phyloP scores from a whole-genome alignment of 441 rosid genomes.

The Mallotus japonicus region DNA sequence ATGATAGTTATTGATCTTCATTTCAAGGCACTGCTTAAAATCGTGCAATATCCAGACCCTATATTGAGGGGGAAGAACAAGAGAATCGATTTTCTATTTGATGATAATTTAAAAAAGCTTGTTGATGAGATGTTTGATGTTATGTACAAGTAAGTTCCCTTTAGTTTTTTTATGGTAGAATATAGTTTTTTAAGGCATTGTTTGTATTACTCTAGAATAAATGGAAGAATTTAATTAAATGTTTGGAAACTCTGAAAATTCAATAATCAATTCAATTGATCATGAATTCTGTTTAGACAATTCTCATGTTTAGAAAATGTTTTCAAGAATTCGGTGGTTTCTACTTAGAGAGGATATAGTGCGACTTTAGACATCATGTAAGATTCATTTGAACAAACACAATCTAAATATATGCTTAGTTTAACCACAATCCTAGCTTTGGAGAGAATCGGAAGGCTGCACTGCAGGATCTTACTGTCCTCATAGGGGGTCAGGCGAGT shows the following conservation, averaged over 20 bases:
- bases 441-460: conserved; percentile 84
- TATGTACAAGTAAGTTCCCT: conserved; percentile 77
- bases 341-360: too few relatives aligned
- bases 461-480: conserved; percentile 74
- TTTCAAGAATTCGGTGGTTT: too few relatives aligned
- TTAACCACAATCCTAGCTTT: too few relatives aligned
- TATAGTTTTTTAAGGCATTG: too few relatives aligned
- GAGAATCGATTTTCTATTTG: conserved; percentile 52
- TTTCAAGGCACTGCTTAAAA: conserved; percentile 66
- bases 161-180: too few relatives aligned
- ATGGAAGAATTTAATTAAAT: too few relatives aligned
- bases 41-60: conserved; percentile 88
- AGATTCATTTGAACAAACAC: conserved; percentile 30
- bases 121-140: conserved; percentile 83
- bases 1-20: conserved; percentile 55
- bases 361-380: background rate
- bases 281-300: too few relatives aligned
- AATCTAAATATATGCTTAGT: too few relatives aligned
- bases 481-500: conserved; percentile 79
- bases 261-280: too few relatives aligned
- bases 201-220: too few relatives aligned
- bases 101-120: conserved; percentile 68
- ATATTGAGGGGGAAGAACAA: conserved; percentile 67
- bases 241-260: too few relatives aligned
- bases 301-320: too few relatives aligned